Evolutionary conservation across 164 flowering plant species (phyloP).

Genomic region (Aristolochia contorta): DNA sequence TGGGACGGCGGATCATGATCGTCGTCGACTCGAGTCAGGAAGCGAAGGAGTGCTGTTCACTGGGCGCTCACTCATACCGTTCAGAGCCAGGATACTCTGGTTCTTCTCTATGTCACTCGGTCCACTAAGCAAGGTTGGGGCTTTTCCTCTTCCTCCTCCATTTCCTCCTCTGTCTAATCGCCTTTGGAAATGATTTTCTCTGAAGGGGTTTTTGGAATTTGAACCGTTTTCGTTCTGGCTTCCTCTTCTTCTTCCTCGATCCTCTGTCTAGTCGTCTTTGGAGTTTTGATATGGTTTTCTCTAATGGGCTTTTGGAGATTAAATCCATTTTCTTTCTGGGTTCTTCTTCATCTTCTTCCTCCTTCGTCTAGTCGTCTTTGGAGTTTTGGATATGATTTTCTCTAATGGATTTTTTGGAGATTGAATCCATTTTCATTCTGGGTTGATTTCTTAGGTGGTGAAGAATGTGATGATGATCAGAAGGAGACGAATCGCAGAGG

Average conservation of each 20-base stretch:
- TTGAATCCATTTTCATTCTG: too few relatives aligned
- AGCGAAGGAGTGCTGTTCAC: conserved; percentile 63
- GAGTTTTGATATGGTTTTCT: too few relatives aligned
- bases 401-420: not conserved
- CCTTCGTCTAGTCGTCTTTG: too few relatives aligned
- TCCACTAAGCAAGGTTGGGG: conserved; percentile 35
- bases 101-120: conserved; percentile 53
- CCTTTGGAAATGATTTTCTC: too few relatives aligned
- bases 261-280: too few relatives aligned
- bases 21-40: conserved; percentile 67
- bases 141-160: not conserved
- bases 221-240: too few relatives aligned
- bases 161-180: too few relatives aligned
- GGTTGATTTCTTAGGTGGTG: conserved; percentile 15
- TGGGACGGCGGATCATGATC: conserved; percentile 63
- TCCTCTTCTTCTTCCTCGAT: not conserved
- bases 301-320: too few relatives aligned
- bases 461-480: conserved; percentile 8
- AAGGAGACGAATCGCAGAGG: conserved; percentile 34
- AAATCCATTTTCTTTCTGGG: too few relatives aligned
- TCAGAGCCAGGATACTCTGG: conserved; percentile 48
- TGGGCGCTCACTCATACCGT: conserved; percentile 83
- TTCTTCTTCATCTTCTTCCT: not conserved
- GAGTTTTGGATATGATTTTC: too few relatives aligned
- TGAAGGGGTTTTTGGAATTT: not conserved